Conservation (phyloP, 2,329 filamentous ascomycete species). For the Penicillium sp. region DNA sequence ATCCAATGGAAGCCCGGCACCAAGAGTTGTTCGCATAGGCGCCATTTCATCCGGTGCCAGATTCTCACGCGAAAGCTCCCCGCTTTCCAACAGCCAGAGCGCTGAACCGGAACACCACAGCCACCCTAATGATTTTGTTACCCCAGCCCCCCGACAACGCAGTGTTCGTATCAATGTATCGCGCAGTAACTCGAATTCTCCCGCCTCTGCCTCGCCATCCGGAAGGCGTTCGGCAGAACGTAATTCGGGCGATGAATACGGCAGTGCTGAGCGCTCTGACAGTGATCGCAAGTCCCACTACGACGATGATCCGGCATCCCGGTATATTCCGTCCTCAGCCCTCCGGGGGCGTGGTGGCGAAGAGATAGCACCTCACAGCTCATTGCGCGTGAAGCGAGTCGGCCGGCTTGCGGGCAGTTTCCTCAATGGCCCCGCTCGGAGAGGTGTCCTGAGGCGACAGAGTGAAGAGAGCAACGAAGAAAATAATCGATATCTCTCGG, state of each 20-base stretch:
- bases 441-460: constrained; percentile 63
- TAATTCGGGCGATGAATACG: constrained; percentile 32
- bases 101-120: constrained; percentile 27
- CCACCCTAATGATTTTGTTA: constrained; percentile 43
- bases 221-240: constrained; percentile 33
- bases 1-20: constrained; percentile 44
- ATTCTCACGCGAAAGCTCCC: constrained; percentile 41
- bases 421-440: constrained; percentile 74
- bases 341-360: constrained; percentile 56
- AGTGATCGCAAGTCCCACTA: constrained; percentile 34
- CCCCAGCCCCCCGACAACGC: constrained; percentile 47
- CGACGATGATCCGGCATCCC: constrained; percentile 37
- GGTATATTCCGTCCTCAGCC: constrained; percentile 39
- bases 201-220: constrained; percentile 40
- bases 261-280: constrained; percentile 36
- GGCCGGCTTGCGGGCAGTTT: constrained; percentile 76
- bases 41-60: constrained; percentile 32
- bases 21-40: constrained; percentile 44
- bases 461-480: constrained; percentile 65
- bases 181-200: constrained; percentile 44
- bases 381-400: constrained; percentile 75
- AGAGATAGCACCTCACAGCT: constrained; percentile 67
- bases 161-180: constrained; percentile 45
- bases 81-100: constrained; percentile 38
- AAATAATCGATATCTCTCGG: constrained; percentile 27